Conservation (phyloP, 768 basidiomycete genomes). For the Hypholoma fasciculare region DNA sequence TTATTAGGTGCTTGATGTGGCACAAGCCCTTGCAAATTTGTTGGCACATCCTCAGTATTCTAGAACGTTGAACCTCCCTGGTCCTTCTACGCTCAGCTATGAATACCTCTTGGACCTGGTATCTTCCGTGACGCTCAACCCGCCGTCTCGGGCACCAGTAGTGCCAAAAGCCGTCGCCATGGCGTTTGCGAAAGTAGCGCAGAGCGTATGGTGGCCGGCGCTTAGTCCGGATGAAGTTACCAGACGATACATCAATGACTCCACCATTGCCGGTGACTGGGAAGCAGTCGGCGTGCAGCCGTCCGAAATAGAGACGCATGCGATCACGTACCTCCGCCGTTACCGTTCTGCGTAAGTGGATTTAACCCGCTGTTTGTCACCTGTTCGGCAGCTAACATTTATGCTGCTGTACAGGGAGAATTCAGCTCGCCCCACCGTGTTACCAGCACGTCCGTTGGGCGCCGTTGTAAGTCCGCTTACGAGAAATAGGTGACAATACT, state of each 20-base stretch:
- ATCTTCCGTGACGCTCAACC: slow-evolving; percentile 74
- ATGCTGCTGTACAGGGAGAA: slow-evolving; percentile 47
- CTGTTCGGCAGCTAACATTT: slow-evolving; percentile 10
- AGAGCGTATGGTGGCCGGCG: slow-evolving; percentile 89
- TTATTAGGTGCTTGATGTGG: slow-evolving; percentile 85
- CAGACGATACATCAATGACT: slow-evolving; percentile 85
- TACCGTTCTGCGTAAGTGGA: slow-evolving; percentile 83
- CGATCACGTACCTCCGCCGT: slow-evolving; percentile 86
- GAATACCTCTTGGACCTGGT: slow-evolving; percentile 81
- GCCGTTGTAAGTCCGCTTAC: slow-evolving; percentile 29
- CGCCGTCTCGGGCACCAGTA: slow-evolving; percentile 68
- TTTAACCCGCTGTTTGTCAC: background rate
- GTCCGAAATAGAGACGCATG: slow-evolving; percentile 81
- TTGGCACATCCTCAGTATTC: slow-evolving; percentile 61
- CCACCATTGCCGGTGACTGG: slow-evolving; percentile 77
- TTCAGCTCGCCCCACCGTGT: slow-evolving; percentile 64
- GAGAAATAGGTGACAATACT: slow-evolving; percentile 11
- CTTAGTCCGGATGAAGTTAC: slow-evolving; percentile 89
- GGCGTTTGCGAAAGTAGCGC: slow-evolving; percentile 57
- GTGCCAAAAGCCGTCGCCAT: slow-evolving; percentile 76
- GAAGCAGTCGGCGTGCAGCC: slow-evolving; percentile 78
- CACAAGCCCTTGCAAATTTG: slow-evolving; percentile 85
- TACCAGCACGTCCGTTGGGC: slow-evolving; percentile 50
- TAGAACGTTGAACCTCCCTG: slow-evolving; percentile 80
- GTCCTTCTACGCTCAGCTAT: slow-evolving; percentile 83